Percentiles rank a stretch among this genome's conserved stretches.
Evolutionary conservation across 2,329 filamentous ascomycete genomes (phyloP).

Genomic region (Arthrobotrys sphaeroides): DNA sequence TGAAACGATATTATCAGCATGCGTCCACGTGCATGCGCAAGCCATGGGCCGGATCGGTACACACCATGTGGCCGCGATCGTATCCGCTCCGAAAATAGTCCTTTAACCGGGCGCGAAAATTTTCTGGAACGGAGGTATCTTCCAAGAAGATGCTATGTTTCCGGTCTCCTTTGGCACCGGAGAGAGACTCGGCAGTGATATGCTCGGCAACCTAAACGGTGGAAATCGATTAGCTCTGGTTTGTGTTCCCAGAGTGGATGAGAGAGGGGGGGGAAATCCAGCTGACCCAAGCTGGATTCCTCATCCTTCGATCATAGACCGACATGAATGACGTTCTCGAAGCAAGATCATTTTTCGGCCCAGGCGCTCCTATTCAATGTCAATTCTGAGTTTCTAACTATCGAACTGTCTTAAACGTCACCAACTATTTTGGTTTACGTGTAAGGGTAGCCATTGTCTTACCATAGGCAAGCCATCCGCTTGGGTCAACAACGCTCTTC

Average conservation of each 20-base stretch:
- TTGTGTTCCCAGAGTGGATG: too few relatives aligned
- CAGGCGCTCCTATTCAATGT: constrained; percentile 73
- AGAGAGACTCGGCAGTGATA: constrained; percentile 87
- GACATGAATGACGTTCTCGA: constrained; percentile 80
- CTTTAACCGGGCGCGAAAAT: constrained; percentile 87
- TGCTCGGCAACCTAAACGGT: constrained; percentile 79
- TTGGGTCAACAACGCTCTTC: constrained; percentile 70
- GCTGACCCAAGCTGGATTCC: constrained; percentile 87
- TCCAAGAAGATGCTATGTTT: constrained; percentile 85
- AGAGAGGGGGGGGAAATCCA: not conserved
- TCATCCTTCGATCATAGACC: constrained; percentile 85
- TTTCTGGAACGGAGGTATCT: constrained; percentile 79
- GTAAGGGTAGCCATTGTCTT: not conserved
- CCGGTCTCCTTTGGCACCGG: constrained; percentile 78
- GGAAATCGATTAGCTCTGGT: too few relatives aligned
- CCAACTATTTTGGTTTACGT: not conserved
- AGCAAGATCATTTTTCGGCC: constrained; percentile 84
- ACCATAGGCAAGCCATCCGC: constrained; percentile 80
- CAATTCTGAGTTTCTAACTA: not conserved
- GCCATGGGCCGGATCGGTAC: not conserved
- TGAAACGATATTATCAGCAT: not conserved
- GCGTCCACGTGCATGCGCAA: not conserved
- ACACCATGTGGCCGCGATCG: constrained; percentile 85
- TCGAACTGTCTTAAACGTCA: too few relatives aligned
- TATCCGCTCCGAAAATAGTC: constrained; percentile 97